phyloP scores from a whole-genome alignment of 345 rosid species.

The Aquilaria sinensis region DNA sequence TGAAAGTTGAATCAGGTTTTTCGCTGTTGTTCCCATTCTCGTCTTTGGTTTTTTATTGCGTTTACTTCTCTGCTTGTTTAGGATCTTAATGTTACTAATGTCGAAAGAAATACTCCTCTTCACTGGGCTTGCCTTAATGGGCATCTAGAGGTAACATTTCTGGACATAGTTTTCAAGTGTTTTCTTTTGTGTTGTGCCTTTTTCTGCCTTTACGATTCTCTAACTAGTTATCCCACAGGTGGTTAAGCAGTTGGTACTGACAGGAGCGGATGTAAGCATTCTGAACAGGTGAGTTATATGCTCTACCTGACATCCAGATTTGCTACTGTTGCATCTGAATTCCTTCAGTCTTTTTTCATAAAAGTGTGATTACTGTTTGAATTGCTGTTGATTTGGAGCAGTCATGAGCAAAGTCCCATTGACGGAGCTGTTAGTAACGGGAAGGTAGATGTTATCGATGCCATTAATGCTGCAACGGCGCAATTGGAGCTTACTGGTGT shows the following conservation, averaged over 20 bases:
- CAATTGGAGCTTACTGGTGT: conserved; percentile 59
- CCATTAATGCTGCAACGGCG: conserved; percentile 52
- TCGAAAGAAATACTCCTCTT: conserved; percentile 79
- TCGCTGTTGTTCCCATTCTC: too few species aligned
- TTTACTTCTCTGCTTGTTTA: conserved; percentile 19
- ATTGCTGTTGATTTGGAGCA: conserved; percentile 21
- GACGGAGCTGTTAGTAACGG: conserved; percentile 76
- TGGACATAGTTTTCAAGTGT: neutral
- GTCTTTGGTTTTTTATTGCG: neutral
- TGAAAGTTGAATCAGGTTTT: too few species aligned
- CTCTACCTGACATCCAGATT: neutral
- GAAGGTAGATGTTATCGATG: conserved; percentile 58
- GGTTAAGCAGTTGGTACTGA: conserved; percentile 57
- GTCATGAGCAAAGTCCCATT: conserved; percentile 74
- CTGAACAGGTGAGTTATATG: conserved; percentile 50
- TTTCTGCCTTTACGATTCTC: conserved; percentile 6
- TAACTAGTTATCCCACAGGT: conserved; percentile 39
- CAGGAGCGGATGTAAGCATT: conserved; percentile 71
- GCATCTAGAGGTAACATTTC: conserved; percentile 53
- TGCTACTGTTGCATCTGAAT: neutral
- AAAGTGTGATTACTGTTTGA: conserved; percentile 2
- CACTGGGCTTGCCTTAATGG: conserved; percentile 97
- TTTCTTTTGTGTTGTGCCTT: neutral
- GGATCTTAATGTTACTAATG: conserved; percentile 68
- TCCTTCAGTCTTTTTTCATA: neutral